These are phyloP conservation scores for Chenopodium formosanum DNA, from an alignment of 148 eudicot genomes.

Conservation along the genomic window DNA sequence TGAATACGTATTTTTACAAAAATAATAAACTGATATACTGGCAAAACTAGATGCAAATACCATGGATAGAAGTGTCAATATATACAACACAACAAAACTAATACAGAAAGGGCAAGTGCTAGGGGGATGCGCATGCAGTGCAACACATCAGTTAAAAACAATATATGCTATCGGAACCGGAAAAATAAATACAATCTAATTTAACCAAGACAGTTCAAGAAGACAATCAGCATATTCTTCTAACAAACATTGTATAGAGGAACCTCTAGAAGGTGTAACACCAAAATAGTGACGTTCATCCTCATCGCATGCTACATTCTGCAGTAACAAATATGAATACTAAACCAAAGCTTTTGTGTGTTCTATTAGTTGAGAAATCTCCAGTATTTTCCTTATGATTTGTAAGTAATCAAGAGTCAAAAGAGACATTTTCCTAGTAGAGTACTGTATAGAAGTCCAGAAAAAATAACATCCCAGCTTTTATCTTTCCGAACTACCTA, in stretches of 20 bases:
- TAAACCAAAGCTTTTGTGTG: not conserved
- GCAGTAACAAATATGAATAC: not conserved
- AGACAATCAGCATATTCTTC: not conserved
- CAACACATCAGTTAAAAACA: not conserved
- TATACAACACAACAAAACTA: not conserved
- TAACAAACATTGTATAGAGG: not conserved
- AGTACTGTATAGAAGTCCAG: not conserved
- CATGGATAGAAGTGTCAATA: not conserved
- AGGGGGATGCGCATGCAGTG: not conserved
- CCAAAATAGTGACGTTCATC: not conserved
- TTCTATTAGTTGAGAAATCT: not conserved
- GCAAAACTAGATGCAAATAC: not conserved
- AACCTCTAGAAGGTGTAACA: not conserved
- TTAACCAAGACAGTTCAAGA: not conserved
- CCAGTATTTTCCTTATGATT: not conserved
- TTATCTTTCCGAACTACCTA: not conserved
- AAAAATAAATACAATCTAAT: not conserved
- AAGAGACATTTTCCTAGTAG: not conserved
- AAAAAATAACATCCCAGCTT: not conserved
- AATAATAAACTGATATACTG: not conserved
- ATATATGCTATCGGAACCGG: not conserved
- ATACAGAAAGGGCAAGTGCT: not conserved
- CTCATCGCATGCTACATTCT: slow-evolving; percentile 1
- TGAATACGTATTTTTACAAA: not conserved
- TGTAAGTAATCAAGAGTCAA: not conserved